Evolutionary conservation across 2,329 filamentous ascomycete genomes (phyloP).

Genomic region (Scedosporium apiospermum): DNA sequence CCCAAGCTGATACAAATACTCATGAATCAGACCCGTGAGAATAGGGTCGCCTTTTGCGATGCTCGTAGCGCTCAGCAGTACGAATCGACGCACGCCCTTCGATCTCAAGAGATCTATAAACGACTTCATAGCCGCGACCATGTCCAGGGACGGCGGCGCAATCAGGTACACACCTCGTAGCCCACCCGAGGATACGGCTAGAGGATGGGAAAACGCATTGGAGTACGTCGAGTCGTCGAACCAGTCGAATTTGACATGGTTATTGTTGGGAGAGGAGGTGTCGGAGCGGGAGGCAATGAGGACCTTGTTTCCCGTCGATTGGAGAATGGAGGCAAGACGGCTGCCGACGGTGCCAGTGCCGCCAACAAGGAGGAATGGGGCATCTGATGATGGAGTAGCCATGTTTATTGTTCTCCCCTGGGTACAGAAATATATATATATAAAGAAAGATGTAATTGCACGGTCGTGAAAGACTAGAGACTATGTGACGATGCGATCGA

Average conservation of each 20-base stretch:
- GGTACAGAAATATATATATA: background rate
- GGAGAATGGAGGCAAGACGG: slow-evolving; percentile 26
- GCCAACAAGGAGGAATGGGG: slow-evolving; percentile 28
- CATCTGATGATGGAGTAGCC: background rate
- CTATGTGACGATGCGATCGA: too few species aligned
- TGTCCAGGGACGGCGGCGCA: slow-evolving; percentile 22
- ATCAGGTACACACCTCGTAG: slow-evolving; percentile 18
- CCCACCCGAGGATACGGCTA: slow-evolving; percentile 21
- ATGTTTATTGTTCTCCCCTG: background rate
- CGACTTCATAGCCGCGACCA: slow-evolving; percentile 21
- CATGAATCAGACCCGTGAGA: slow-evolving; percentile 25
- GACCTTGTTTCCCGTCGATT: slow-evolving; percentile 16
- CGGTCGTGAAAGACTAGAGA: too few species aligned
- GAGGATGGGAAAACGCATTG: slow-evolving; percentile 17
- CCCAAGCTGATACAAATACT: slow-evolving; percentile 27
- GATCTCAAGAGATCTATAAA: slow-evolving; percentile 31
- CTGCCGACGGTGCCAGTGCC: slow-evolving; percentile 34
- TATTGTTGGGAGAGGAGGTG: slow-evolving; percentile 8
- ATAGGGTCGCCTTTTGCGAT: slow-evolving; percentile 23
- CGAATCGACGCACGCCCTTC: slow-evolving; percentile 30
- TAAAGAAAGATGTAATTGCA: background rate
- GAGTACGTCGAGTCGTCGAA: slow-evolving; percentile 28
- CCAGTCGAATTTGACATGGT: slow-evolving; percentile 34
- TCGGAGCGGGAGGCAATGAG: slow-evolving; percentile 29
- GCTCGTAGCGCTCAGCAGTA: slow-evolving; percentile 30